phyloP scores from a whole-genome alignment of 768 basidiomycete genomes.

The Pisolithus microcarpus region DNA sequence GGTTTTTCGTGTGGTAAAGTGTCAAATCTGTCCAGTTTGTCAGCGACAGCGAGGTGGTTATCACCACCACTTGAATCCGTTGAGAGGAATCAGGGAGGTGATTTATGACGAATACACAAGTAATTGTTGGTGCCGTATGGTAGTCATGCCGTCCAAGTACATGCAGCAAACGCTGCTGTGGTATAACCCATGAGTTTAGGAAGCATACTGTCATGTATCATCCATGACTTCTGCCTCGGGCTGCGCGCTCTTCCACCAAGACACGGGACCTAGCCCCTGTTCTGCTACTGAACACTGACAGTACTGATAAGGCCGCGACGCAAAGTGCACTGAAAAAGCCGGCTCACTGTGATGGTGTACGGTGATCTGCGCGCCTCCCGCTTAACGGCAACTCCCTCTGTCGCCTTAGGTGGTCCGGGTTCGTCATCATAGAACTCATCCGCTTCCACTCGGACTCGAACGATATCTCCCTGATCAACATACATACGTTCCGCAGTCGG shows the following conservation, averaged over 20 bases:
- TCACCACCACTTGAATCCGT: too few relatives aligned
- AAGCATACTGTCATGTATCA: constrained; percentile 23
- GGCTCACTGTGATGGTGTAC: constrained; percentile 62
- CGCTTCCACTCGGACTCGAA: constrained; percentile 71
- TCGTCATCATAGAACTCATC: constrained; percentile 86
- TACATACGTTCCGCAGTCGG: constrained; percentile 65
- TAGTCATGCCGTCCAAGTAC: too few relatives aligned
- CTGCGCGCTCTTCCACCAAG: constrained; percentile 63
- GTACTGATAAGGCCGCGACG: background rate
- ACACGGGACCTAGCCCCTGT: constrained; percentile 69
- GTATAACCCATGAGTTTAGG: background rate
- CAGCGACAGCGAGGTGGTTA: too few relatives aligned
- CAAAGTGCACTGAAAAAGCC: background rate
- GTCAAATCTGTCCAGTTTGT: too few relatives aligned
- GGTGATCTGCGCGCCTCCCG: constrained; percentile 48
- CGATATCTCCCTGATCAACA: constrained; percentile 67
- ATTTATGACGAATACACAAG: too few relatives aligned
- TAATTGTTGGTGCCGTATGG: too few relatives aligned
- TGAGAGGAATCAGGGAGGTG: too few relatives aligned
- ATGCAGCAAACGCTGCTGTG: too few relatives aligned
- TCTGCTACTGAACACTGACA: constrained; percentile 73
- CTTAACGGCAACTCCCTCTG: constrained; percentile 57
- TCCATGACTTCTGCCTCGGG: constrained; percentile 36
- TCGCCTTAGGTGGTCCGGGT: constrained; percentile 72
- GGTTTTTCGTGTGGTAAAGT: too few relatives aligned